Conservation (phyloP, 441 rosid species). For the Erodium chrysanthum region DNA sequence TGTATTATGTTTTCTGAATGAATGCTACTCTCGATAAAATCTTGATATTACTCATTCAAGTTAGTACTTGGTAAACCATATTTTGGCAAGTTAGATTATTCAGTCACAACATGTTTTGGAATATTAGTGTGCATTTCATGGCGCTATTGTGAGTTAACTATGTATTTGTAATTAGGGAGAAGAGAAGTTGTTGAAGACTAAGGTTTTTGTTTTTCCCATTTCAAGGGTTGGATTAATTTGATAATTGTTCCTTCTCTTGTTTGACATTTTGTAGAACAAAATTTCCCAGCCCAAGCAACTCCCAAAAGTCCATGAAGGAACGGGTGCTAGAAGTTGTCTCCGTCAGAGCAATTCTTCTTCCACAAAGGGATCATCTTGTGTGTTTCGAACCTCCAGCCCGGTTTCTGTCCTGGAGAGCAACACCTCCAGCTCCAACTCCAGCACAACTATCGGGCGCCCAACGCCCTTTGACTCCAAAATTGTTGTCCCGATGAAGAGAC, state of each 20-base stretch:
- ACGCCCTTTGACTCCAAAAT: not conserved
- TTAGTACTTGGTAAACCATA: not conserved
- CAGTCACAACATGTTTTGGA: too few species aligned
- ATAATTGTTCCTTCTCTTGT: not conserved
- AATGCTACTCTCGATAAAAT: not conserved
- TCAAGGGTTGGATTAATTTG: not conserved
- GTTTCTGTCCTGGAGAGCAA: not conserved
- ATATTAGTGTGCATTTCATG: not conserved
- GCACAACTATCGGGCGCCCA: not conserved
- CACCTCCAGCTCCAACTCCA: not conserved
- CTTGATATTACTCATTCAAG: not conserved
- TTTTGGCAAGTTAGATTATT: too few species aligned
- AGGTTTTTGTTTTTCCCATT: not conserved
- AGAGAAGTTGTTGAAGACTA: not conserved
- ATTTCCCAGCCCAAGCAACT: not conserved
- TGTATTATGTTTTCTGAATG: not conserved
- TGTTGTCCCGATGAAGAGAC: not conserved
- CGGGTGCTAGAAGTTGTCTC: not conserved
- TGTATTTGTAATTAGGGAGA: not conserved
- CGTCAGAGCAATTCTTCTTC: not conserved
- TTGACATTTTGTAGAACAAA: not conserved
- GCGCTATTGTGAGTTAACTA: not conserved
- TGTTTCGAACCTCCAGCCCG: constrained; percentile 1
- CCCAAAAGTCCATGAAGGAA: not conserved
- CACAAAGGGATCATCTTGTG: not conserved